phyloP scores from a whole-genome alignment of 495 filamentous ascomycete genomes.

The Trichoderma parareesei region DNA sequence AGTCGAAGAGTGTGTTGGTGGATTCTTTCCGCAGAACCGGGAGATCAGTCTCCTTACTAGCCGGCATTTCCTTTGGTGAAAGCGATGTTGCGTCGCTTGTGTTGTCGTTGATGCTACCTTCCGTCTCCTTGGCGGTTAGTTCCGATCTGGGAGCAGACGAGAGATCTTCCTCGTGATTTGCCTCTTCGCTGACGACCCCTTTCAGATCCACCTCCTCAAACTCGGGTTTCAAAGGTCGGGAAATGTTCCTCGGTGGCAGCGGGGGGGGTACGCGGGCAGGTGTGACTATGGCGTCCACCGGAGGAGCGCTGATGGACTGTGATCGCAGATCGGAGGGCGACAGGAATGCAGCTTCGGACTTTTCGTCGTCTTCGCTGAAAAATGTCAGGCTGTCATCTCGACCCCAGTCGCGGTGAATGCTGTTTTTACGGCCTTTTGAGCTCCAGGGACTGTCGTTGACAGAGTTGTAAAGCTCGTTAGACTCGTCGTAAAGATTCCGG shows the following conservation, averaged over 20 bases:
- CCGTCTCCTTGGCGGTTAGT: neutral
- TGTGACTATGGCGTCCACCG: neutral
- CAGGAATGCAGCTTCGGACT: neutral
- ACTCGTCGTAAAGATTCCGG: neutral
- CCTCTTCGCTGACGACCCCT: neutral
- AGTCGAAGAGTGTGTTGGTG: neutral
- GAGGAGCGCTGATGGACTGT: neutral
- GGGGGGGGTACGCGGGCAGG: neutral
- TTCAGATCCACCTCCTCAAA: slow-evolving; percentile 5
- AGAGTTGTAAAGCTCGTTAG: neutral
- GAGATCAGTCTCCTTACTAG: neutral
- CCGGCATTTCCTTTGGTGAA: neutral
- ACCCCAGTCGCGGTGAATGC: neutral
- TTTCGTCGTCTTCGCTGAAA: neutral
- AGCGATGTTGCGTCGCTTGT: neutral
- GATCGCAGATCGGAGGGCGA: neutral
- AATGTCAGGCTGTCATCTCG: slow-evolving; percentile 2
- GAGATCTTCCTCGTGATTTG: neutral
- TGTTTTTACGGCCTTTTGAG: neutral
- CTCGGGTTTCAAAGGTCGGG: neutral
- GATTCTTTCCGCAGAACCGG: neutral
- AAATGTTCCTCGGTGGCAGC: neutral
- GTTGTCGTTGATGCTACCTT: neutral
- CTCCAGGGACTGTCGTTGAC: slow-evolving; percentile 4
- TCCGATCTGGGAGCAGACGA: neutral